Evolutionary conservation across 1,284 basidiomycete genomes (phyloP).

Genomic region (Malassezia cuniculi): DNA sequence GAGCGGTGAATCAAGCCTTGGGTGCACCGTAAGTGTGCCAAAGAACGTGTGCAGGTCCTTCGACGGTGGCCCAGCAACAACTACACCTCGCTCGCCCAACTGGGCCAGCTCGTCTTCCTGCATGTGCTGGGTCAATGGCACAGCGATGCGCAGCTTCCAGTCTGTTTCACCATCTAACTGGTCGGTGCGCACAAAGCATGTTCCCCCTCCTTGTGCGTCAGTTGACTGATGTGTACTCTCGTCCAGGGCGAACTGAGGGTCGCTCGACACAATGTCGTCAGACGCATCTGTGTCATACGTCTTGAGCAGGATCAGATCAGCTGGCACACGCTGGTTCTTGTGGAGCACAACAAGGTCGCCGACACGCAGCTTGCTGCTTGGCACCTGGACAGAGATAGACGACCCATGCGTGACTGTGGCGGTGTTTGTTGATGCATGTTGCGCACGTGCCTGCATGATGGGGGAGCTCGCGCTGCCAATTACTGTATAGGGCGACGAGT

Average conservation of each 20-base stretch:
- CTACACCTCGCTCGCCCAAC: slow-evolving; percentile 45
- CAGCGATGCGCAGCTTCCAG: slow-evolving; percentile 89
- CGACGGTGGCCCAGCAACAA: slow-evolving; percentile 72
- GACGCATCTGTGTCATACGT: slow-evolving; percentile 50
- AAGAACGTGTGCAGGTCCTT: slow-evolving; percentile 96
- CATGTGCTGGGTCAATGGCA: slow-evolving; percentile 68
- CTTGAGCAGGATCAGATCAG: slow-evolving; percentile 77
- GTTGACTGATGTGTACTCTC: slow-evolving; percentile 1
- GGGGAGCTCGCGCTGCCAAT: slow-evolving; percentile 50
- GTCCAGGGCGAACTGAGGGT: slow-evolving; percentile 21
- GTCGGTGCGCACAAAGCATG: slow-evolving; percentile 94
- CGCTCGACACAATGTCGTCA: slow-evolving; percentile 27
- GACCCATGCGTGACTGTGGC: slow-evolving; percentile 2
- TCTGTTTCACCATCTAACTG: slow-evolving; percentile 98
- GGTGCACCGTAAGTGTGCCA: slow-evolving; percentile 73
- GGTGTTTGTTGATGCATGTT: slow-evolving; percentile 4
- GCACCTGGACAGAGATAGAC: slow-evolving; percentile 43
- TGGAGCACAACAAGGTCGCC: slow-evolving; percentile 83
- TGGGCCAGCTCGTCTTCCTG: slow-evolving; percentile 55
- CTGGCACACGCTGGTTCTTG: slow-evolving; percentile 93
- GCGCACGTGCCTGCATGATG: slow-evolving; percentile 9
- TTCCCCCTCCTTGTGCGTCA: slow-evolving; percentile 60
- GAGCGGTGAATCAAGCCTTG: slow-evolving; percentile 13
- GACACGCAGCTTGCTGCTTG: slow-evolving; percentile 75
- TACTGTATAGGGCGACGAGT: slow-evolving; percentile 77